Percentiles rank a stretch among this genome's conserved stretches.
phyloP scores from a whole-genome alignment of 2,329 filamentous ascomycete species.

The Monilinia fructicola region DNA sequence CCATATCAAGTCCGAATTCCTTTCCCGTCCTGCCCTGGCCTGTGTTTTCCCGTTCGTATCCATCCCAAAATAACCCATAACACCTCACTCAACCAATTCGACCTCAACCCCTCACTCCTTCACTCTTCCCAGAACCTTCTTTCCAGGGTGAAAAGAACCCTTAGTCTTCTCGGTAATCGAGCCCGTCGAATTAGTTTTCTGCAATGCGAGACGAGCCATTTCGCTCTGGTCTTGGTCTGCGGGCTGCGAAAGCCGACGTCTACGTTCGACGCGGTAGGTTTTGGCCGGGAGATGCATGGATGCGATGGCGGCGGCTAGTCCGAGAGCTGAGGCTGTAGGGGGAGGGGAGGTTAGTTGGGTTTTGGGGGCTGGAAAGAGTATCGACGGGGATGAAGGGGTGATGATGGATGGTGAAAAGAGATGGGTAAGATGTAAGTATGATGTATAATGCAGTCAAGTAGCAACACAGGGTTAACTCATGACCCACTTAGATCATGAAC shows the following conservation, averaged over 20 bases:
- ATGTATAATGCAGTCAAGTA: not conserved
- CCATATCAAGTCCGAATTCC: not conserved
- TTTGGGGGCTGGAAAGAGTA: not conserved
- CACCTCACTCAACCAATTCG: not conserved
- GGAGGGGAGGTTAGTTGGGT: not conserved
- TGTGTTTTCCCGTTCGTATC: too few species aligned
- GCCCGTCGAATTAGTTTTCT: slow-evolving; percentile 18
- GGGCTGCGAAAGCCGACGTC: slow-evolving; percentile 17
- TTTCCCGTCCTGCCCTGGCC: not conserved
- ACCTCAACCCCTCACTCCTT: slow-evolving; percentile 1
- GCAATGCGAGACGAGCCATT: slow-evolving; percentile 14
- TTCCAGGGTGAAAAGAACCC: slow-evolving; percentile 9
- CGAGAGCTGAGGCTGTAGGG: slow-evolving; percentile 13
- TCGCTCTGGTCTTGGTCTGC: slow-evolving; percentile 11
- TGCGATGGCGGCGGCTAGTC: slow-evolving; percentile 19
- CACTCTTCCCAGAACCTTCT: slow-evolving; percentile 16
- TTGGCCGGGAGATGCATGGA: slow-evolving; percentile 23
- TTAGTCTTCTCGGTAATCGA: not conserved
- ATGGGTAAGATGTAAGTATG: not conserved
- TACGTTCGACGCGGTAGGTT: slow-evolving; percentile 20
- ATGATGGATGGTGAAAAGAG: not conserved
- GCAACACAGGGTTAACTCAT: not conserved
- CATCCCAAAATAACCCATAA: not conserved
- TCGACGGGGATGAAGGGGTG: not conserved
- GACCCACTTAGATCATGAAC: not conserved